phyloP scores from a whole-genome alignment of 78 protist species.

The Speleostelium caveatum region DNA sequence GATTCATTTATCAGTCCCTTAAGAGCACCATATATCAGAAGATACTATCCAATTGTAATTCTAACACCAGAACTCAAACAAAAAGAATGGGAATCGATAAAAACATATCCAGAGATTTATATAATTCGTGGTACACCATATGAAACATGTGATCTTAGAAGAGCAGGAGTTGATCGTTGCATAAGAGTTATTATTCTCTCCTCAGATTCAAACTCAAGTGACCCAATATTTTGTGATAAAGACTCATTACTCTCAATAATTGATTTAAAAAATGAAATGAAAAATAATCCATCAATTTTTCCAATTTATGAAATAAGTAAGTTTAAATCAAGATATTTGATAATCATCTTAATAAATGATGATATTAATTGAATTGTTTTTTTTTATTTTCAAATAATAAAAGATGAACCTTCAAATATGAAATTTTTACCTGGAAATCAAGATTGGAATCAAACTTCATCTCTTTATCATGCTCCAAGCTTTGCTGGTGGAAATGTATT shows the following conservation, averaged over 20 bases:
- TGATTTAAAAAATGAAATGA: neutral
- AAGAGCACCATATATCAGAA: constrained; percentile 26
- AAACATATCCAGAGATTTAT: constrained; percentile 56
- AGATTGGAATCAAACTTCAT: constrained; percentile 59
- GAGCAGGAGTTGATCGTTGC: constrained; percentile 60
- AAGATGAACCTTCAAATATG: constrained; percentile 53
- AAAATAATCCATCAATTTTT: constrained; percentile 16
- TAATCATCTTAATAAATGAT: too few relatives aligned
- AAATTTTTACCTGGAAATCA: constrained; percentile 40
- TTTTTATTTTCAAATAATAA: neutral
- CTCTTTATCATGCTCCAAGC: constrained; percentile 39
- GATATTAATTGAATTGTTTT: neutral
- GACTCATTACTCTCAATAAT: constrained; percentile 28
- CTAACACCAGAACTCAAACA: constrained; percentile 25
- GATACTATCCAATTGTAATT: constrained; percentile 60
- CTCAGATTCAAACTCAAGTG: neutral
- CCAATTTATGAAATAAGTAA: constrained; percentile 65
- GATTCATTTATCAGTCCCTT: constrained; percentile 43
- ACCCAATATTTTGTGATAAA: constrained; percentile 28
- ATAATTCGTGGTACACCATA: constrained; percentile 29
- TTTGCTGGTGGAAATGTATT: constrained; percentile 73
- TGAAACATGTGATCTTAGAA: constrained; percentile 11
- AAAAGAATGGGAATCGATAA: constrained; percentile 33
- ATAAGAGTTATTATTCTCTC: constrained; percentile 31
- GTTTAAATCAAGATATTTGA: neutral